Evolutionary conservation across 2,329 filamentous ascomycete species (phyloP).

Genomic region (Exophiala sideris): DNA sequence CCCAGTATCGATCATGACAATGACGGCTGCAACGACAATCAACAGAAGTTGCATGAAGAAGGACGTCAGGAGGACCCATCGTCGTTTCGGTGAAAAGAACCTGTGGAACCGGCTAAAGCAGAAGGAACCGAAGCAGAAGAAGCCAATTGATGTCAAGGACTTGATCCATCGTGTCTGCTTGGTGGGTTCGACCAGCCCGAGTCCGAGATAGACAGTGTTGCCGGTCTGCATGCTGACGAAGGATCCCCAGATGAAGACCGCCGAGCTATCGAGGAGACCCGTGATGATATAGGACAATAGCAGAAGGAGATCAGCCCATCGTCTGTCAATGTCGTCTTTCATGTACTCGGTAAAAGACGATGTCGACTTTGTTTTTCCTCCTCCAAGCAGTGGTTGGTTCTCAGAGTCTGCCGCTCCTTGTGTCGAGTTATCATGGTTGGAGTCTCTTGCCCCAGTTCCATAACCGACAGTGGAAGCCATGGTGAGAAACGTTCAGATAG

Average conservation of each 20-base stretch:
- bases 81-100: constrained; percentile 56
- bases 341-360: constrained; percentile 7
- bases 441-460: constrained; percentile 9
- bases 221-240: constrained; percentile 85
- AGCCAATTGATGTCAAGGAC: constrained; percentile 65
- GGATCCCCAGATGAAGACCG: constrained; percentile 72
- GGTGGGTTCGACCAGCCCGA: constrained; percentile 62
- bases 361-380: background rate
- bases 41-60: constrained; percentile 51
- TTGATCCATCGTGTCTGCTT: constrained; percentile 64
- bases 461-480: constrained; percentile 18
- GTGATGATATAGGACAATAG: constrained; percentile 73
- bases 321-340: constrained; percentile 17
- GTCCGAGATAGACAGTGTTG: constrained; percentile 77
- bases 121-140: constrained; percentile 70
- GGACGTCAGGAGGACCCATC: constrained; percentile 63
- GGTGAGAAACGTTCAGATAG: background rate
- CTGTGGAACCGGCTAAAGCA: constrained; percentile 69
- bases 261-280: constrained; percentile 71
- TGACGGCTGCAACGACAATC: constrained; percentile 34
- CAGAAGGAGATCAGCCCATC: constrained; percentile 63
- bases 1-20: constrained; percentile 42
- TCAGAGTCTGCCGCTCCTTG: constrained; percentile 8
- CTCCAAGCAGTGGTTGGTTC: constrained; percentile 8
- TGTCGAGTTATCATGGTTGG: background rate